These are phyloP conservation scores for Zygoascus sp. DNA, from an alignment of 1,139 yeast species.

Conservation along the genomic window DNA sequence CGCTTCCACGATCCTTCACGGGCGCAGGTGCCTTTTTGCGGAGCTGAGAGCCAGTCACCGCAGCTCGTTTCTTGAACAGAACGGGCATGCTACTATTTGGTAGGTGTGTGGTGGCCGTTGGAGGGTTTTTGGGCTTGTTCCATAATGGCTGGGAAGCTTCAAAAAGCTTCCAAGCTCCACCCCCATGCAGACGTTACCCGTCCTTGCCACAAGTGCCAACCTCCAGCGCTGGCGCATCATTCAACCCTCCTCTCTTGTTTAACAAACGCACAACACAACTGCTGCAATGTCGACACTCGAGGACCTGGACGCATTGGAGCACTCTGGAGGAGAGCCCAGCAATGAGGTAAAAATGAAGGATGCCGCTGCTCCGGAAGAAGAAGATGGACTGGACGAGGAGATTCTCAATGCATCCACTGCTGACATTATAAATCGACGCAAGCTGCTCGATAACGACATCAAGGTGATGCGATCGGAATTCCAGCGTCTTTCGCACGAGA, in stretches of 20 bases:
- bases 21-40: background rate
- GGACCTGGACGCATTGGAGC: conserved; percentile 35
- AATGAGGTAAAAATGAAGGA: conserved; percentile 26
- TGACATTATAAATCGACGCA: conserved; percentile 82
- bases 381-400: conserved; percentile 68
- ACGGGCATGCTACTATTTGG: conserved; percentile 3
- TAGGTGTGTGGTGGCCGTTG: no score
- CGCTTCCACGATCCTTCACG: background rate
- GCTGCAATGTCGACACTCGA: conserved; percentile 35
- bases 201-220: conserved; percentile 23
- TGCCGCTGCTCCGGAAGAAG: conserved; percentile 42
- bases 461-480: conserved; percentile 91
- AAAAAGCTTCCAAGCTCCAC: no score
- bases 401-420: conserved; percentile 72
- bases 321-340: conserved; percentile 11
- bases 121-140: background rate
- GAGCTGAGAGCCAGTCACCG: background rate
- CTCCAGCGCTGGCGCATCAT: conserved; percentile 32
- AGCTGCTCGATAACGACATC: conserved; percentile 88
- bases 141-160: no score
- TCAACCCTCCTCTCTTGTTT: conserved; percentile 3
- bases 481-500: conserved; percentile 87
- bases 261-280: conserved; percentile 3
- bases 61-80: conserved; percentile 8
- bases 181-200: conserved; percentile 1